A percentile compares a stretch with the other conserved stretches of the same genome.
Evolutionary conservation across 345 rosid species (phyloP).

Genomic region (Gossypium mustelinum): DNA sequence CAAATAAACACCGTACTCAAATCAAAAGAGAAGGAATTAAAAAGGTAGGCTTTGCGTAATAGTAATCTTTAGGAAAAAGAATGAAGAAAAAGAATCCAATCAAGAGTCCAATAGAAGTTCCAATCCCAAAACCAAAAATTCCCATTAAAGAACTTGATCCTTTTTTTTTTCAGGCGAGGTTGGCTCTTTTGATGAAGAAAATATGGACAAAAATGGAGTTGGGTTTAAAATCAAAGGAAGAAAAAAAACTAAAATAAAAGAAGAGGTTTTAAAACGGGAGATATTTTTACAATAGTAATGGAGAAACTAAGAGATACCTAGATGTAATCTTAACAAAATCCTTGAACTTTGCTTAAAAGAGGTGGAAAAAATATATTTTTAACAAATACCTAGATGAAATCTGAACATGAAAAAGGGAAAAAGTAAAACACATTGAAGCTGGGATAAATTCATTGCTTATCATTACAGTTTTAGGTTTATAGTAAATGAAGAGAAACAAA

Average conservation of each 20-base stretch:
- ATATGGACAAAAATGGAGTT: not conserved
- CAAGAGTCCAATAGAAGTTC: slow-evolving; percentile 61
- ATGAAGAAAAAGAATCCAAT: slow-evolving; percentile 65
- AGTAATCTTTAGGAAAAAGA: too few species aligned
- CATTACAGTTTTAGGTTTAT: slow-evolving; percentile 48
- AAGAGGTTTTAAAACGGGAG: too few species aligned
- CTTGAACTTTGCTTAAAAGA: not conserved
- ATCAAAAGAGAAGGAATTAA: too few species aligned
- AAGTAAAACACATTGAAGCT: not conserved
- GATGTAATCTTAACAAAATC: not conserved
- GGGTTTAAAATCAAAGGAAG: not conserved
- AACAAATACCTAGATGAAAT: slow-evolving; percentile 1
- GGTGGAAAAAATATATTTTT: not conserved
- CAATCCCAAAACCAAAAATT: slow-evolving; percentile 61
- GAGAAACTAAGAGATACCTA: slow-evolving; percentile 7
- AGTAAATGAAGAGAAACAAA: slow-evolving; percentile 44
- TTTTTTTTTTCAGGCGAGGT: slow-evolving; percentile 2
- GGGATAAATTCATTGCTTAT: slow-evolving; percentile 26
- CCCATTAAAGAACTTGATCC: slow-evolving; percentile 55
- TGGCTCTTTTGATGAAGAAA: not conserved
- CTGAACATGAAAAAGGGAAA: not conserved
- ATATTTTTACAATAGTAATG: not conserved
- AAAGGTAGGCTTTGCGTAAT: too few species aligned
- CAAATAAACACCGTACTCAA: too few species aligned
- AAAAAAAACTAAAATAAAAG: too few species aligned